Percentiles rank a stretch among this genome's conserved stretches.
Evolutionary conservation across 1,284 basidiomycete genomes (phyloP).

Genomic region (Boletellus deceptivus): DNA sequence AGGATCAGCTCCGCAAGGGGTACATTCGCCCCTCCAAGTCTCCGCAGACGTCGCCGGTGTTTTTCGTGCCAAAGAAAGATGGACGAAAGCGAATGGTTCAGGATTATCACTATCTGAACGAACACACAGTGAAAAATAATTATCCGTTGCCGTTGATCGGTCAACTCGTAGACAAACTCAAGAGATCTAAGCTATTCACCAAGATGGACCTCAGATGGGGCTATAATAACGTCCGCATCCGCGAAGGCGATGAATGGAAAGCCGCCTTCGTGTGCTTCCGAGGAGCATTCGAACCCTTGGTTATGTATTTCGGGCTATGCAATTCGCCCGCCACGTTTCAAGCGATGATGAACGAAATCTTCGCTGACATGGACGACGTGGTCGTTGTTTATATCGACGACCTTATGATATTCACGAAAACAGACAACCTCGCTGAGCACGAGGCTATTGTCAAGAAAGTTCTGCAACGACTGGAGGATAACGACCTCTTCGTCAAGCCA

Average conservation of each 20-base stretch:
- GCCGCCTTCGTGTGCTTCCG: background rate
- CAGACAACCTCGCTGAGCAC: background rate
- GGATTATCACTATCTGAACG: background rate
- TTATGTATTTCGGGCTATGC: background rate
- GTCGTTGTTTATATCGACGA: background rate
- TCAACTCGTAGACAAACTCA: background rate
- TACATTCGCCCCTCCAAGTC: background rate
- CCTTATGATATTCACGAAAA: background rate
- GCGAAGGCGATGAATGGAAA: background rate
- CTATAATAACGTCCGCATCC: too few relatives aligned
- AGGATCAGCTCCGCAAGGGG: background rate
- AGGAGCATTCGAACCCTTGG: background rate
- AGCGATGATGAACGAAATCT: too few relatives aligned
- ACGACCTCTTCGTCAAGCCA: background rate
- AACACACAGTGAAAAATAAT: background rate
- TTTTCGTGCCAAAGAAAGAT: background rate
- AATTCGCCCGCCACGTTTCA: too few relatives aligned
- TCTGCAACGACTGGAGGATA: background rate
- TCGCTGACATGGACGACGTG: background rate
- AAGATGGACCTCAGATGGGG: too few relatives aligned
- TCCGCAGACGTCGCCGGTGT: background rate
- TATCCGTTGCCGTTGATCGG: background rate
- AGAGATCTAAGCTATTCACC: too few relatives aligned
- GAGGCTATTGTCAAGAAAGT: background rate
- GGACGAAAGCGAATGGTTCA: background rate